Conservation (phyloP, 2,329 filamentous ascomycete genomes). For the Parastagonospora nodorum region DNA sequence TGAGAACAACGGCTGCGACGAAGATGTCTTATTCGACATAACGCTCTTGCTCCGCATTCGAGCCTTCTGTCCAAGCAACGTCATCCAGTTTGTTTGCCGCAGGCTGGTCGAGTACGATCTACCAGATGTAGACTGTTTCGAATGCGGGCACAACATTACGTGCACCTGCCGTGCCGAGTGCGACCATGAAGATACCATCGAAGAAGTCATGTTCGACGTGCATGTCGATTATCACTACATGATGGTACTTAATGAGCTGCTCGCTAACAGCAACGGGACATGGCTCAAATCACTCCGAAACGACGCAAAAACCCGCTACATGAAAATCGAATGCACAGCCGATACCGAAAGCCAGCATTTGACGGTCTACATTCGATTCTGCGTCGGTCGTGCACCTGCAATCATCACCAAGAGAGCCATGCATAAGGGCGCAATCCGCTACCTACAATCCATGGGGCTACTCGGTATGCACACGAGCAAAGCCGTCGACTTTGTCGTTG, state of each 20-base stretch:
- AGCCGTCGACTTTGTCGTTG: conserved; percentile 2
- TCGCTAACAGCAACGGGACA: conserved; percentile 5
- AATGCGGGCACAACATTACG: background rate
- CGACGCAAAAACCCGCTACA: background rate
- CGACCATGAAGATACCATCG: background rate
- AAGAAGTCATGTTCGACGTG: background rate
- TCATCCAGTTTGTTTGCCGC: conserved; percentile 3
- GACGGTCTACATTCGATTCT: conserved; percentile 5
- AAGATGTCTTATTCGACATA: background rate
- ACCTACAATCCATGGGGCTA: conserved; percentile 1
- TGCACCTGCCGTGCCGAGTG: background rate
- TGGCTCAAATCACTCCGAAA: conserved; percentile 6
- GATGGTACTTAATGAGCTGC: conserved; percentile 3
- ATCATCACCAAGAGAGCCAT: background rate
- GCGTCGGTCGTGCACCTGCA: background rate
- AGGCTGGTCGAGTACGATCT: background rate
- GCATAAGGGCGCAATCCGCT: background rate
- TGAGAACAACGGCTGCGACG: background rate
- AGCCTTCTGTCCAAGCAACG: conserved; percentile 2
- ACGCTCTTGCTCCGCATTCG: conserved; percentile 2
- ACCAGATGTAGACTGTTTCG: background rate
- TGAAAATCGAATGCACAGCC: conserved; percentile 1
- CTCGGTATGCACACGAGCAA: background rate
- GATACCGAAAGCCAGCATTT: background rate
- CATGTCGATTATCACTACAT: conserved; percentile 4